These are phyloP conservation scores for Sporisorium scitamineum DNA, from an alignment of 1,284 basidiomycete genomes.

Conservation along the genomic window DNA sequence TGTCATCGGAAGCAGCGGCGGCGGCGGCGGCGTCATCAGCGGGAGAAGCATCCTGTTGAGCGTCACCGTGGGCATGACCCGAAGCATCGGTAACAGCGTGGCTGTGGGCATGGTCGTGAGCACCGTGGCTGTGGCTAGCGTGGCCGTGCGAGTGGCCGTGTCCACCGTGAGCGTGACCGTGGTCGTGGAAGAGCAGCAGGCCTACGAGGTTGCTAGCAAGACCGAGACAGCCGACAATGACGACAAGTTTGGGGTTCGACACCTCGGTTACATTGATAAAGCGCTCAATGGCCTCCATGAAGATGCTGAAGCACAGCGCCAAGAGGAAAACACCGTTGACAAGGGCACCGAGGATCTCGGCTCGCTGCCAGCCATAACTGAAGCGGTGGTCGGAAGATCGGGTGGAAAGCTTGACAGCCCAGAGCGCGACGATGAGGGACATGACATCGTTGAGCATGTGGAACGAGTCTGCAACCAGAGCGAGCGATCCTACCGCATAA, in stretches of 20 bases:
- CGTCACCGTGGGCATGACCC: constrained; percentile 10
- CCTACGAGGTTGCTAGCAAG: constrained; percentile 92
- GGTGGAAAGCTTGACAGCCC: constrained; percentile 81
- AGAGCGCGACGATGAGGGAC: constrained; percentile 92
- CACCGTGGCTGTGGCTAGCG: constrained; percentile 53
- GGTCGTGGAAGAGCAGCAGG: constrained; percentile 89
- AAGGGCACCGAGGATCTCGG: constrained; percentile 86
- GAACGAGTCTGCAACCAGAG: constrained; percentile 95
- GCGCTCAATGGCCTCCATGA: constrained; percentile 89
- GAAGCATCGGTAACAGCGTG: constrained; percentile 26
- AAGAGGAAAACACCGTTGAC: constrained; percentile 96
- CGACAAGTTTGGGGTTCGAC: constrained; percentile 84
- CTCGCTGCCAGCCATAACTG: constrained; percentile 96
- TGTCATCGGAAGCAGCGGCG: not conserved
- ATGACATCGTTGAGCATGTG: constrained; percentile 89
- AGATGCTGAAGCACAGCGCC: constrained; percentile 95
- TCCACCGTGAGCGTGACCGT: constrained; percentile 62
- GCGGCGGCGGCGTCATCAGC: constrained; percentile 9
- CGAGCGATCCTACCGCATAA: constrained; percentile 92
- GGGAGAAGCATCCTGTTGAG: constrained; percentile 18
- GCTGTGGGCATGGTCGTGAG: constrained; percentile 41
- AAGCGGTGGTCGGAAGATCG: constrained; percentile 75
- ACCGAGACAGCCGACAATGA: constrained; percentile 89
- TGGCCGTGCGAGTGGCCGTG: constrained; percentile 77
- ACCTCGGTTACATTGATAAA: constrained; percentile 85